Evolutionary conservation across 2,329 filamentous ascomycete species (phyloP).

Genomic region (Ustulina deusta): DNA sequence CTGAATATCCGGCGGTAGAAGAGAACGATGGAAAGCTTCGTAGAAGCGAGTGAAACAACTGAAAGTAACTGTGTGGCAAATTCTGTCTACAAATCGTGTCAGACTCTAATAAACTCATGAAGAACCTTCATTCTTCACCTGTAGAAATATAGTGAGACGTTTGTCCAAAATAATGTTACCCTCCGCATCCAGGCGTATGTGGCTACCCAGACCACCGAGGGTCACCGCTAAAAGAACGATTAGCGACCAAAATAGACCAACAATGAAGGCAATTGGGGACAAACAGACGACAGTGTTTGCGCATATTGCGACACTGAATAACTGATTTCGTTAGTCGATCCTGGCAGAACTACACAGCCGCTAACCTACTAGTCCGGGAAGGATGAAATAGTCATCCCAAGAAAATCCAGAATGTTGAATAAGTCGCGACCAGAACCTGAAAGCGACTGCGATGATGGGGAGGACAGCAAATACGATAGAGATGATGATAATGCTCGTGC

Average conservation of each 20-base stretch:
- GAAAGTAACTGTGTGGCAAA: not conserved
- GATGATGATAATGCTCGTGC: slow-evolving; percentile 2
- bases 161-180: slow-evolving; percentile 6
- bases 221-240: not conserved
- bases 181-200: not conserved
- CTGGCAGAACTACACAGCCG: too few species aligned
- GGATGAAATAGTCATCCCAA: not conserved
- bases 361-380: slow-evolving; percentile 1
- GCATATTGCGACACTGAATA: slow-evolving; percentile 1
- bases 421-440: not conserved
- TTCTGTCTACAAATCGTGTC: not conserved
- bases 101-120: not conserved
- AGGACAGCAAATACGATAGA: not conserved
- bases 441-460: not conserved
- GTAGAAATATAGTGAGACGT: not conserved
- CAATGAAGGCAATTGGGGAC: not conserved
- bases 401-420: not conserved
- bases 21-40: not conserved
- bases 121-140: slow-evolving; percentile 1
- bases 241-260: not conserved
- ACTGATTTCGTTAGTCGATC: too few species aligned
- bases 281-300: not conserved
- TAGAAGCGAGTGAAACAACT: not conserved
- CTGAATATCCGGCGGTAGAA: not conserved
- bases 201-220: not conserved